Evolutionary conservation across 768 basidiomycete species (phyloP).

Genomic region (Pleurotus pulmonarius): DNA sequence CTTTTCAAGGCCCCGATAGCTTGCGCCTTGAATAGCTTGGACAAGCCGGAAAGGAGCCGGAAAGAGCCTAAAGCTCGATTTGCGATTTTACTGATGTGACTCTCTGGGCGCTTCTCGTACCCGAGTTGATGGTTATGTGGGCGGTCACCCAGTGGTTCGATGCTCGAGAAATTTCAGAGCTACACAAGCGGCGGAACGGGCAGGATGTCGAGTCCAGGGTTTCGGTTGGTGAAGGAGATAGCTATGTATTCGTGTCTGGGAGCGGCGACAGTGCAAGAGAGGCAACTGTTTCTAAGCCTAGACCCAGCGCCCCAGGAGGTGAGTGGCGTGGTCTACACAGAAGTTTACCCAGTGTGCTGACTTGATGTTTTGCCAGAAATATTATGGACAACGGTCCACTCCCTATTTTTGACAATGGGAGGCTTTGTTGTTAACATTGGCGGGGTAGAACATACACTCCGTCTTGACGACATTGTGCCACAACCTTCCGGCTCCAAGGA

Average conservation of each 20-base stretch:
- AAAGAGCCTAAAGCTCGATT: too few species aligned
- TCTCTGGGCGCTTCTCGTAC: constrained; percentile 16
- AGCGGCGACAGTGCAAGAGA: neutral
- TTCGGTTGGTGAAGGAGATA: neutral
- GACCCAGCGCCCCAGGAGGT: neutral
- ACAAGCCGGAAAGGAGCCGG: too few species aligned
- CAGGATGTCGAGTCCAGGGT: neutral
- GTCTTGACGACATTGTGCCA: neutral
- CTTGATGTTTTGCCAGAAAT: neutral
- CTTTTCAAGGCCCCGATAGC: too few species aligned
- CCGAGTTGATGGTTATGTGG: constrained; percentile 18
- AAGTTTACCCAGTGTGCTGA: neutral
- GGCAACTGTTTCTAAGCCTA: neutral
- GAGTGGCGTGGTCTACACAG: neutral
- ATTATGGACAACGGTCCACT: neutral
- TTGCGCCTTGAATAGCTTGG: too few species aligned
- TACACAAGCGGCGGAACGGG: neutral
- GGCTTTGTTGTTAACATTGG: neutral
- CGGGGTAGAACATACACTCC: neutral
- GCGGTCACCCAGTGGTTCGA: constrained; percentile 17
- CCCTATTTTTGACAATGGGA: neutral
- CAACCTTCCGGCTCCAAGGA: neutral
- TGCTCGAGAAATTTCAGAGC: constrained; percentile 3
- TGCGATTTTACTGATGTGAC: too few species aligned
- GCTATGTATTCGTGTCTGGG: neutral